Percentiles rank a stretch among this genome's conserved stretches.
These are phyloP conservation scores for Cladosporium sphaerospermum DNA, from an alignment of 2,329 filamentous ascomycete species.

Conservation along the genomic window DNA sequence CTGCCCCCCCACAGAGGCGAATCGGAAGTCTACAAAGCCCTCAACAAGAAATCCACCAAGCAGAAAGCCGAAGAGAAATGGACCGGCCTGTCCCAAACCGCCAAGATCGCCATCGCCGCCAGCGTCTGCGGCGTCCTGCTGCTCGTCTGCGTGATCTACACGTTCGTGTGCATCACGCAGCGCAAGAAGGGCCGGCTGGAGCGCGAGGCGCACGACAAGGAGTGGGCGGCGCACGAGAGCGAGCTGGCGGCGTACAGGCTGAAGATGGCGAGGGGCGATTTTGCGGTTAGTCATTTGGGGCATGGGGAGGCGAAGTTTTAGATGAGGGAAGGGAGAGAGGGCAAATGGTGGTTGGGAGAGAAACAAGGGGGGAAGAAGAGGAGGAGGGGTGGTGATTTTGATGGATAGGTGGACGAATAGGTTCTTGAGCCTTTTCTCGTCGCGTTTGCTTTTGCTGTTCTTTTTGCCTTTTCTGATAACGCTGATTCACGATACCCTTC, in stretches of 20 bases:
- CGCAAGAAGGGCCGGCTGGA: conserved; percentile 46
- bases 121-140: conserved; percentile 38
- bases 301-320: conserved; percentile 8
- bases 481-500: no score
- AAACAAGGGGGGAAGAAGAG: no score
- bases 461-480: no score
- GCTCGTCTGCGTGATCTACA: conserved; percentile 28
- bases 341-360: no score
- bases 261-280: conserved; percentile 25
- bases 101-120: conserved; percentile 44
- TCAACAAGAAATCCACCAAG: conserved; percentile 37
- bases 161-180: conserved; percentile 46
- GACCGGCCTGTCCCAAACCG: conserved; percentile 38
- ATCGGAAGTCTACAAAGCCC: conserved; percentile 24
- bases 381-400: no score
- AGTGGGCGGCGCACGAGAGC: conserved; percentile 36
- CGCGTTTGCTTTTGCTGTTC: no score
- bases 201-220: conserved; percentile 41
- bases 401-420: no score
- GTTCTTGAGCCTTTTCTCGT: no score
- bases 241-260: conserved; percentile 29
- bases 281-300: conserved; percentile 16
- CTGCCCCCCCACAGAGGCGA: conserved; percentile 21
- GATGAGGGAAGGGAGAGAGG: neutral
- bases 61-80: conserved; percentile 38